Evolutionary conservation across 1,284 basidiomycete species (phyloP).

Genomic region (Athelia psychrophila): DNA sequence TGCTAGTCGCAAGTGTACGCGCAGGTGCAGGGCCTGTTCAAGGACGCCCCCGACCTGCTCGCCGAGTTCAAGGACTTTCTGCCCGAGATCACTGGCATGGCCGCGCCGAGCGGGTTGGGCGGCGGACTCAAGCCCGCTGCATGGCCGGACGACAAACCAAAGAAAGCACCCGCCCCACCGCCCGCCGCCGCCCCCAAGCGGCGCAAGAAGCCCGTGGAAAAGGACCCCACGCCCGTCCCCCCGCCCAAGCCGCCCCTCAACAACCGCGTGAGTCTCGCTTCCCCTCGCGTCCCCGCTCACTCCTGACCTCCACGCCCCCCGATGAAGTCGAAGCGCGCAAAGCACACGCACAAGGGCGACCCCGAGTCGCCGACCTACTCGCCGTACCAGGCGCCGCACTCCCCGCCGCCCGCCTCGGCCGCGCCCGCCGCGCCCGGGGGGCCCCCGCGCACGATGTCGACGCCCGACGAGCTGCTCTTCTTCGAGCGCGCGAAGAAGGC

Average conservation of each 20-base stretch:
- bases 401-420: slow-evolving; percentile 27
- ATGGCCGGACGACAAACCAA: no score
- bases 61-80: slow-evolving; percentile 97
- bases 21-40: slow-evolving; percentile 92
- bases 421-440: slow-evolving; percentile 4
- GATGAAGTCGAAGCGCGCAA: slow-evolving; percentile 55
- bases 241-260: slow-evolving; percentile 40
- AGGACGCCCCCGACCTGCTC: slow-evolving; percentile 89
- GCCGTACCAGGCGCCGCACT: slow-evolving; percentile 45
- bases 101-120: slow-evolving; percentile 30
- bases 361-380: slow-evolving; percentile 57
- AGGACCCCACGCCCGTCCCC: slow-evolving; percentile 56
- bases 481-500: slow-evolving; percentile 81
- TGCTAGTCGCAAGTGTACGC: slow-evolving; percentile 77
- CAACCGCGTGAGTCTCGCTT: slow-evolving; percentile 25
- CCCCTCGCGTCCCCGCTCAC: no score
- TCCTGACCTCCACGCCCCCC: no score
- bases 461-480: slow-evolving; percentile 88
- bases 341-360: slow-evolving; percentile 58
- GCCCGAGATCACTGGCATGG: slow-evolving; percentile 60
- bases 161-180: no score
- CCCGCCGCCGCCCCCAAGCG: slow-evolving; percentile 35
- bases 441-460: slow-evolving; percentile 40
- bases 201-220: slow-evolving; percentile 58
- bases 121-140: no score